phyloP scores from a whole-genome alignment of 2,329 filamentous ascomycete genomes.

The Fusarium udum region DNA sequence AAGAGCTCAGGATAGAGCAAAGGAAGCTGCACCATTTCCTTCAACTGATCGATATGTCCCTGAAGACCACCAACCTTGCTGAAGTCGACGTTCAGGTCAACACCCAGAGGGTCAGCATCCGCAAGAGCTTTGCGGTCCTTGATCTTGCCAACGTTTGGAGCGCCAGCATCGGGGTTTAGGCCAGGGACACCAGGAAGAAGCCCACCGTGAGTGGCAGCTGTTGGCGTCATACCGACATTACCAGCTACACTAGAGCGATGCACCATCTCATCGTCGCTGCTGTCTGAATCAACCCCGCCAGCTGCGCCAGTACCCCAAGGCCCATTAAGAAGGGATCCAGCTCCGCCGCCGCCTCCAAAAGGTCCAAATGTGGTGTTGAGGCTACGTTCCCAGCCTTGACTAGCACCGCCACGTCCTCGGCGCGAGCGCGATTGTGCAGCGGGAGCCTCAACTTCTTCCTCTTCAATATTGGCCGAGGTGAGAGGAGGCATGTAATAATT shows the following conservation, averaged over 20 bases:
- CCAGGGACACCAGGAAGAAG: constrained; percentile 55
- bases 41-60: constrained; percentile 94
- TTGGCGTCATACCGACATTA: constrained; percentile 70
- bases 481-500: constrained; percentile 89
- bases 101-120: constrained; percentile 92
- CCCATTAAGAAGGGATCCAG: constrained; percentile 75
- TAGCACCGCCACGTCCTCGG: constrained; percentile 69
- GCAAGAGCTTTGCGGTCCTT: constrained; percentile 92
- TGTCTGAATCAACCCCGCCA: constrained; percentile 90
- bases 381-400: constrained; percentile 75
- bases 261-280: constrained; percentile 90
- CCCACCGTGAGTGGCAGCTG: constrained; percentile 59
- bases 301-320: constrained; percentile 78
- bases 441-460: constrained; percentile 74
- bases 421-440: constrained; percentile 75
- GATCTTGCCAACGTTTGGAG: constrained; percentile 89
- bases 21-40: constrained; percentile 97
- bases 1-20: constrained; percentile 96
- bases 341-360: constrained; percentile 85
- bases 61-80: constrained; percentile 92
- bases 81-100: constrained; percentile 92
- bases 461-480: constrained; percentile 69
- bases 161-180: constrained; percentile 56
- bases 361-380: constrained; percentile 92
- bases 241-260: constrained; percentile 67